Percentiles rank a stretch among this genome's conserved stretches.
phyloP scores from a whole-genome alignment of 208 protist genomes.

The Angomonas ambiguus region DNA sequence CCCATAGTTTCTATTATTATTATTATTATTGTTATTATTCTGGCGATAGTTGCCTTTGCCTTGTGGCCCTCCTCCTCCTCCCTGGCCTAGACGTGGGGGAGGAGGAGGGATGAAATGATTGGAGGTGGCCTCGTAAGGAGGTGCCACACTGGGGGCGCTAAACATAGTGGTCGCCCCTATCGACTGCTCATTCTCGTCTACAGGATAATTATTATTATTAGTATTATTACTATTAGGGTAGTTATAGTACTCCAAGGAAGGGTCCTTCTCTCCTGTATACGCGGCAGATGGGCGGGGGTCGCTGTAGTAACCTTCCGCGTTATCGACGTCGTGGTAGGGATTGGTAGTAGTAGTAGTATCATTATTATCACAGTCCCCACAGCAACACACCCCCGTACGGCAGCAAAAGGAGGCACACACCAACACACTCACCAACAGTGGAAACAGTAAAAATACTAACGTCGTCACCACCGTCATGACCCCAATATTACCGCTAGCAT shows the following conservation, averaged over 20 bases:
- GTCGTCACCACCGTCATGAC: slow-evolving; percentile 40
- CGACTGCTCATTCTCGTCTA: not conserved
- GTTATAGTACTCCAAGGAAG: too few relatives aligned
- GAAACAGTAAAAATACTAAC: slow-evolving; percentile 44
- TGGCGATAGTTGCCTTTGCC: not conserved
- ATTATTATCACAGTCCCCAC: too few relatives aligned
- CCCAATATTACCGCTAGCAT: slow-evolving; percentile 16
- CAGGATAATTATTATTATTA: slow-evolving; percentile 3
- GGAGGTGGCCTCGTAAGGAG: not conserved
- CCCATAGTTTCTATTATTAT: not conserved
- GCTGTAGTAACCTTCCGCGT: not conserved
- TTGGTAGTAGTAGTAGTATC: not conserved
- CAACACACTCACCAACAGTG: slow-evolving; percentile 30
- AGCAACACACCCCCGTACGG: too few relatives aligned
- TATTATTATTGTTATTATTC: not conserved
- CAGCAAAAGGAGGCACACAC: slow-evolving; percentile 11
- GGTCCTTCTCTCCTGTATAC: too few relatives aligned
- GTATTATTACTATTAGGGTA: slow-evolving; percentile 8
- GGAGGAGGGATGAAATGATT: not conserved
- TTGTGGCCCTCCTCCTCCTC: not conserved
- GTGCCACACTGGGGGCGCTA: not conserved
- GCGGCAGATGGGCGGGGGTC: too few relatives aligned
- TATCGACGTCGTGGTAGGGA: not conserved
- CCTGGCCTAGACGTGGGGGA: not conserved
- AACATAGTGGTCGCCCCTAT: not conserved